Conservation (phyloP, 2,329 filamentous ascomycete species). For the Coniochaeta sp. region DNA sequence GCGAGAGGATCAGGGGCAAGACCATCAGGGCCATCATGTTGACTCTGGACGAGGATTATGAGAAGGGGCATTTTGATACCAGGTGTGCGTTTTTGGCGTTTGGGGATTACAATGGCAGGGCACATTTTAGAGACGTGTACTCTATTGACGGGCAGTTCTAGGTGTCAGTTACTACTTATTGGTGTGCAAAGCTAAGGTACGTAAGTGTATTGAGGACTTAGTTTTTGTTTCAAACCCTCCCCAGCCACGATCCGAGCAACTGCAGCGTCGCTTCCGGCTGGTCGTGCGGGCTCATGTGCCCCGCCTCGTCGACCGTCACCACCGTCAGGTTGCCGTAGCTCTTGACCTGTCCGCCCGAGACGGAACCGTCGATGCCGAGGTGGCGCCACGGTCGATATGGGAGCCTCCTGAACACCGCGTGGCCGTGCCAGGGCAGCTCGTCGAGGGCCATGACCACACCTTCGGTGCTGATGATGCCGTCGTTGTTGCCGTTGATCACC, state of each 20-base stretch:
- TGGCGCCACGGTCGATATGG: background rate
- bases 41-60: background rate
- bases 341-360: background rate
- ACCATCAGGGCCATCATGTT: background rate
- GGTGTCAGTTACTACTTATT: no score
- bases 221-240: no score
- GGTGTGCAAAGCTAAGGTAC: no score
- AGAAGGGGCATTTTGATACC: background rate
- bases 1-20: background rate
- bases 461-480: background rate
- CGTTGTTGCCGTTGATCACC: constrained; percentile 7
- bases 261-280: background rate
- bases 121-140: background rate
- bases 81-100: background rate
- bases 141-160: background rate
- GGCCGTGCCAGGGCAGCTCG: background rate
- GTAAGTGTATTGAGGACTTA: no score
- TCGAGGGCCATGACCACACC: background rate
- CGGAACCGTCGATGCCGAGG: background rate
- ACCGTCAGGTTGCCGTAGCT: constrained; percentile 2
- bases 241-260: background rate
- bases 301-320: constrained; percentile 4
- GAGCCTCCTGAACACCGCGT: background rate
- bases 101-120: background rate
- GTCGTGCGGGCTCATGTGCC: constrained; percentile 3